phyloP scores from a whole-genome alignment of 2,329 filamentous ascomycete genomes.

The Microcera coccophila region DNA sequence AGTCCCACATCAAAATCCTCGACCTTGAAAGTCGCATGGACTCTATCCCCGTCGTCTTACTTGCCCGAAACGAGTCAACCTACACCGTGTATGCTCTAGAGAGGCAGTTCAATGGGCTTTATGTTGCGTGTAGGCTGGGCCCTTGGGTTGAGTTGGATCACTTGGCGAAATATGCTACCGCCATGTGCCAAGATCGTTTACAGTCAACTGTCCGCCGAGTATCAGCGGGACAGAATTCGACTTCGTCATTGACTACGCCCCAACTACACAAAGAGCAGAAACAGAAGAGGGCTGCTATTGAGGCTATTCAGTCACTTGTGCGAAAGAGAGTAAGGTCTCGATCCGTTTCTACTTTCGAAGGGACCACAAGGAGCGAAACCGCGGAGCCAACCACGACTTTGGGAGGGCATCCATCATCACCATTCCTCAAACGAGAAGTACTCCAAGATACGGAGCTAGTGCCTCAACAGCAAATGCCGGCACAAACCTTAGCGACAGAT shows the following conservation, averaged over 20 bases:
- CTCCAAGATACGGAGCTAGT: constrained; percentile 4
- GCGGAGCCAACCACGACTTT: constrained; percentile 10
- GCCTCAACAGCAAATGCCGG: neutral
- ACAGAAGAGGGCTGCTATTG: constrained; percentile 57
- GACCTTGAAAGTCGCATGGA: constrained; percentile 60
- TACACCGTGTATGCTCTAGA: constrained; percentile 61
- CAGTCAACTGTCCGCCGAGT: constrained; percentile 15
- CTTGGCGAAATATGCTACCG: constrained; percentile 48
- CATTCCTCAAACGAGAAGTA: constrained; percentile 16
- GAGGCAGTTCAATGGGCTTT: constrained; percentile 56
- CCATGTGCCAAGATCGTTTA: constrained; percentile 31
- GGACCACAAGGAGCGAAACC: constrained; percentile 17
- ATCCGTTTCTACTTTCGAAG: constrained; percentile 37
- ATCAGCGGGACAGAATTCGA: constrained; percentile 16
- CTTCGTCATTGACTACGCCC: constrained; percentile 38
- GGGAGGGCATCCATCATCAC: constrained; percentile 20
- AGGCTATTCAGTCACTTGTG: constrained; percentile 59
- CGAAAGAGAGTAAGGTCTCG: constrained; percentile 48
- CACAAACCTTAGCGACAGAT: neutral
- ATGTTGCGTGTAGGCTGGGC: constrained; percentile 65
- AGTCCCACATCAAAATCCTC: constrained; percentile 59
- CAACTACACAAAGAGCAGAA: constrained; percentile 48
- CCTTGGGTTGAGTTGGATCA: constrained; percentile 59
- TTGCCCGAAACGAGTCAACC: constrained; percentile 57
- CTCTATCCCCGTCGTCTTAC: constrained; percentile 51